phyloP scores from a whole-genome alignment of 192 early-diverging fungal genomes.

The Allomyces arbusculus region DNA sequence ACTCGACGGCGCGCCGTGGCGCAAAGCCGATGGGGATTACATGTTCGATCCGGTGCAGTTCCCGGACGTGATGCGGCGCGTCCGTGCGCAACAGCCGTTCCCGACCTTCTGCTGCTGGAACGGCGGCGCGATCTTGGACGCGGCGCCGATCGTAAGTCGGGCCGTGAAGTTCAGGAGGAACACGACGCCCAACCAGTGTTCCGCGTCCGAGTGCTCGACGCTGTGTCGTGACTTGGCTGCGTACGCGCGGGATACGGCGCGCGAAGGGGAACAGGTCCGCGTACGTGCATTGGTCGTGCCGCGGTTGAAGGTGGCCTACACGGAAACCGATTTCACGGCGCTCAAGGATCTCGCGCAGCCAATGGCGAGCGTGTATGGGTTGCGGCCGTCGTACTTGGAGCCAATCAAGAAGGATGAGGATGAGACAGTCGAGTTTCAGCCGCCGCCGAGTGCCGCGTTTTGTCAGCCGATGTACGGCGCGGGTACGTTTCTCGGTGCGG shows the following conservation, averaged over 20 bases:
- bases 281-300: slow-evolving; percentile 17
- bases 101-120: slow-evolving; percentile 31
- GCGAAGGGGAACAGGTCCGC: no score
- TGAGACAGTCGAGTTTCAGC: no score
- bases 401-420: no score
- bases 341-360: no score
- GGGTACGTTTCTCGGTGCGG: no score
- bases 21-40: slow-evolving; percentile 4
- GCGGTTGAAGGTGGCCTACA: slow-evolving; percentile 19
- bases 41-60: neutral
- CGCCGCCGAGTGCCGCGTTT: no score
- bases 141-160: slow-evolving; percentile 9
- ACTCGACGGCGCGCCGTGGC: slow-evolving; percentile 18
- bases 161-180: slow-evolving; percentile 7
- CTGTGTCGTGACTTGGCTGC: slow-evolving; percentile 23
- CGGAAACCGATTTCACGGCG: no score
- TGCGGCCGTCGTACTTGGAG: no score
- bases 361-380: no score
- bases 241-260: slow-evolving; percentile 5
- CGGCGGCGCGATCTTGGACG: slow-evolving; percentile 18
- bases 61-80: slow-evolving; percentile 5
- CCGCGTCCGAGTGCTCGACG: slow-evolving; percentile 26
- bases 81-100: slow-evolving; percentile 12
- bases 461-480: no score
- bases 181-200: slow-evolving; percentile 16